These are phyloP conservation scores for Ligustrum vulgare DNA, from an alignment of 257 asterid species.

Conservation along the genomic window DNA sequence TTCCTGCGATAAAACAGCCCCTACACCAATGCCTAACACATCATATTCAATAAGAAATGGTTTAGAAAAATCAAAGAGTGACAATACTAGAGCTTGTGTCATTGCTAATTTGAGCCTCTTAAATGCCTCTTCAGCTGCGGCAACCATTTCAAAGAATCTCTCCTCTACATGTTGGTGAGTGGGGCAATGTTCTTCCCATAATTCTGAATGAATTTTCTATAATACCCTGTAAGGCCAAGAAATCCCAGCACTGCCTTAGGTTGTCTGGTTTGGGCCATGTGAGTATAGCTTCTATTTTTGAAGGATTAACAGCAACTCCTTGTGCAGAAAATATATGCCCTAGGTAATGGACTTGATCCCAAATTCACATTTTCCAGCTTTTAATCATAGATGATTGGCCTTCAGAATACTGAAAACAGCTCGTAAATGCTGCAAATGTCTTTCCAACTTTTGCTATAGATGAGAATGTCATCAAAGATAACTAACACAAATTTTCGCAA, in stretches of 20 bases:
- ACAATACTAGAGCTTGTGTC: not conserved
- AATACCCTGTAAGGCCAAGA: not conserved
- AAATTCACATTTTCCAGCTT: not conserved
- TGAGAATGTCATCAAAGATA: constrained; percentile 1
- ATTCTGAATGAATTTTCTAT: not conserved
- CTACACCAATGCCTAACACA: not conserved
- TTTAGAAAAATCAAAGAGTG: not conserved
- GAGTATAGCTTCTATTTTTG: not conserved
- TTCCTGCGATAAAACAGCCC: too few species aligned
- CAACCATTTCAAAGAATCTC: constrained; percentile 1
- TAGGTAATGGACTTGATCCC: not conserved
- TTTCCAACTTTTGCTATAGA: not conserved
- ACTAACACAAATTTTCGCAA: not conserved
- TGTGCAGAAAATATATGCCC: not conserved
- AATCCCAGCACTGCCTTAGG: not conserved
- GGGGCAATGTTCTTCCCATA: not conserved
- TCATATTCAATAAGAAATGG: constrained; percentile 5
- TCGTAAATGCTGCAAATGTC: not conserved
- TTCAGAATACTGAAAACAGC: not conserved
- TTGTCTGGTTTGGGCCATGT: constrained; percentile 7
- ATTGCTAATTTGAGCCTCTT: not conserved
- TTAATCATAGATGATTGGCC: not conserved
- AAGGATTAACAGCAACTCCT: not conserved
- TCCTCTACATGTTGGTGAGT: not conserved
- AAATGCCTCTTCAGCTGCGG: not conserved